phyloP scores from a whole-genome alignment of 2,329 filamentous ascomycete genomes.

The Hortaea werneckii region DNA sequence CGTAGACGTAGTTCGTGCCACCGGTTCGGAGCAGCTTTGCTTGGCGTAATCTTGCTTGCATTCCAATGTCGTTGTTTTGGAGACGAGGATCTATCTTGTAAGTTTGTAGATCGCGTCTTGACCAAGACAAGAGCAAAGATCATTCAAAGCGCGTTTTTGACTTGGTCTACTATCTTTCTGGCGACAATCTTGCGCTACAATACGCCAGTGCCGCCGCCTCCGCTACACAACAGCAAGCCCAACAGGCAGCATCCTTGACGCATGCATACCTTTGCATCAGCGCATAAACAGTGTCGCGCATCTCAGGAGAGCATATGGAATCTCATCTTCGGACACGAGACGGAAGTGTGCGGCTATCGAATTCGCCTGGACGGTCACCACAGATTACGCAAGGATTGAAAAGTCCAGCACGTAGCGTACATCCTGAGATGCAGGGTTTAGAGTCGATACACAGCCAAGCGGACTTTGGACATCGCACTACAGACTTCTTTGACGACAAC shows the following conservation, averaged over 20 bases:
- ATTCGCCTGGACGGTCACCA: conserved; percentile 25
- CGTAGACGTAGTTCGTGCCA: conserved; percentile 13
- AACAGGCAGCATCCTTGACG: neutral
- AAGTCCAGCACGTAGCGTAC: conserved; percentile 27
- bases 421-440: conserved; percentile 21
- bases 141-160: too few species aligned
- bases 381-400: conserved; percentile 19
- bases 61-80: conserved; percentile 15
- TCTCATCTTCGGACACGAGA: neutral
- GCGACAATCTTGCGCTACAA: neutral
- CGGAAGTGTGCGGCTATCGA: conserved; percentile 10
- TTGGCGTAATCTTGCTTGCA: conserved; percentile 10
- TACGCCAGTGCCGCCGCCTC: neutral
- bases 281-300: neutral
- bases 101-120: too few species aligned
- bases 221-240: neutral
- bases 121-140: too few species aligned
- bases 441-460: conserved; percentile 22
- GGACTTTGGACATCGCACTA: conserved; percentile 20
- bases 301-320: neutral
- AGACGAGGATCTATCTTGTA: neutral
- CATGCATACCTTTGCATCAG: neutral
- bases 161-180: too few species aligned
- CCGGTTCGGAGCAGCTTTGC: neutral
- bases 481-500: conserved; percentile 25